Evolutionary conservation across 108 stramenopile genomes (phyloP), one percentile per base, ranked within the genome.

Genomic region (Skeletonema costatum): DNA sequence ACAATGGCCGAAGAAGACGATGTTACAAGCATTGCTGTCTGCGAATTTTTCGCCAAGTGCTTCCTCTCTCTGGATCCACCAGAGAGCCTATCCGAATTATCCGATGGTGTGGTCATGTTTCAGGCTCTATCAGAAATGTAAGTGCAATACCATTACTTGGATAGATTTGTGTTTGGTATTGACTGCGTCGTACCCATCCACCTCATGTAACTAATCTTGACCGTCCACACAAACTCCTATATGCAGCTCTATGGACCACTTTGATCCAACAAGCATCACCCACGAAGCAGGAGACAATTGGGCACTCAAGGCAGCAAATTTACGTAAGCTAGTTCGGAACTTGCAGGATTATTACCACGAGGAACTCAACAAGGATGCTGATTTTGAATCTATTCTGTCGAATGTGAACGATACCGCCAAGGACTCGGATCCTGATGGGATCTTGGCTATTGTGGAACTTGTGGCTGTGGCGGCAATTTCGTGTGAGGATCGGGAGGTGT

Each of bases 91-190:
- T 35, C 77, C 9, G 91, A 90, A 46, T 70, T 95, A 35, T 85
- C 85, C 44, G 94, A 95, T 64, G 94, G 94, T 62, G 89, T 95
- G 11, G 87, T 83, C 32, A 68, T 95, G 60, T 92, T 95, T 77
- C 92, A 95, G 71, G 94, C 87, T 32, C 81, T 95, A 13, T 93
- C 92, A 0, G 94, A 95, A 80, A 92, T 95, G 94, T 95, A 75
- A 86, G 94, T 87, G 17, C 2, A 68, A 19, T 30, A 51, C 21
- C 32, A 4, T 35, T 2, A 46, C 12, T 31, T 1, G 5, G n/a
- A n/a, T 46, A 46, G 14, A 46, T 46, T 8, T 36, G 35, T 36
- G 6, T 36, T 36, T 1, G 0, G 0, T 46, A 16, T 46, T 3
- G 44, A 46, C 0, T 36, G 16, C 5, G 32, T 8, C 59, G 11